These are phyloP conservation scores for Camelina neglecta DNA, from an alignment of 345 rosid genomes.

Conservation along the genomic window DNA sequence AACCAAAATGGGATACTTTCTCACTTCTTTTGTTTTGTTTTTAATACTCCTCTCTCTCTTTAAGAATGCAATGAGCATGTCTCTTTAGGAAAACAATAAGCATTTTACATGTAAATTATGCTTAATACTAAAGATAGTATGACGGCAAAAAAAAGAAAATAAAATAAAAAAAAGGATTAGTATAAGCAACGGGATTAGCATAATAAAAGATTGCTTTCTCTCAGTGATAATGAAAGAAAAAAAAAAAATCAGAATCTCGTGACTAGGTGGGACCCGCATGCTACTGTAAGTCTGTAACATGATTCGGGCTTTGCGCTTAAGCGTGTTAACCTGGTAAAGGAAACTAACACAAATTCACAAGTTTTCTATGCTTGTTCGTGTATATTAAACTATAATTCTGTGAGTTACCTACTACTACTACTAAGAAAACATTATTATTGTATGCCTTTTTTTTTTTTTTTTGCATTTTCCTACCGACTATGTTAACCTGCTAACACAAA, in stretches of 20 bases:
- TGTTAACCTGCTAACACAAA: neutral
- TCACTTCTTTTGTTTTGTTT: neutral
- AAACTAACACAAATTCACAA: slow-evolving; percentile 4
- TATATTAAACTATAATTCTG: neutral
- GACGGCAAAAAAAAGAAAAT: neutral
- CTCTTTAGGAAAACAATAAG: neutral
- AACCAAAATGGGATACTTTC: neutral
- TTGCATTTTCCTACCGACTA: neutral
- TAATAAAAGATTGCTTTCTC: slow-evolving; percentile 14
- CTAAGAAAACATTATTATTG: neutral
- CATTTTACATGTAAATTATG: no score
- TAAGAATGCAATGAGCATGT: neutral
- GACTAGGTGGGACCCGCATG: slow-evolving; percentile 25
- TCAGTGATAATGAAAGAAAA: slow-evolving; percentile 15
- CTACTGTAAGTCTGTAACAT: slow-evolving; percentile 15
- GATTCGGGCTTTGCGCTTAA: slow-evolving; percentile 29
- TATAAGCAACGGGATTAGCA: slow-evolving; percentile 24
- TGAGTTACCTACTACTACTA: neutral
- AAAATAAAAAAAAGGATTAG: neutral
- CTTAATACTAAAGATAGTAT: neutral
- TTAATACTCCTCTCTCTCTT: neutral
- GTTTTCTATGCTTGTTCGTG: neutral
- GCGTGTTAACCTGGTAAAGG: slow-evolving; percentile 34
- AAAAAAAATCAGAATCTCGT: slow-evolving; percentile 13
- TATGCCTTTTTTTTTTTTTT: neutral